phyloP scores from a whole-genome alignment of 2,329 filamentous ascomycete genomes.

The Sphaerulina musiva region DNA sequence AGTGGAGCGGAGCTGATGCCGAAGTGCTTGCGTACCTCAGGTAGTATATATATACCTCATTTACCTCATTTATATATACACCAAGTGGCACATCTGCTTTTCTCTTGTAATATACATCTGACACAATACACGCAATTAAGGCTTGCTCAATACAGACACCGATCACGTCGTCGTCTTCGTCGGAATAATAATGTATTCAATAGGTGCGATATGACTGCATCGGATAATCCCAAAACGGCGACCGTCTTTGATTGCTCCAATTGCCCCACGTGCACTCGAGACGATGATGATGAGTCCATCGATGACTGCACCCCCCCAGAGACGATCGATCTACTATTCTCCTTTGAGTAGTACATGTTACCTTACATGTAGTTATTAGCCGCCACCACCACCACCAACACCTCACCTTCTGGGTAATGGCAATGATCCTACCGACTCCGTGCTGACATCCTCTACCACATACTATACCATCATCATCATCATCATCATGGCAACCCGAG shows the following conservation, averaged over 20 bases:
- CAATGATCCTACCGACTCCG: slow-evolving; percentile 14
- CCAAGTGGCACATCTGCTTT: background rate
- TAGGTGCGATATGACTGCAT: no score
- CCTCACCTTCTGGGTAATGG: background rate
- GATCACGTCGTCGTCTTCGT: no score
- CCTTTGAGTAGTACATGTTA: background rate
- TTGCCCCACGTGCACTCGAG: background rate
- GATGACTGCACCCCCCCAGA: background rate
- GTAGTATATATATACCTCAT: background rate
- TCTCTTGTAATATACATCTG: no score
- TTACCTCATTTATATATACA: background rate
- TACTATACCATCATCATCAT: no score
- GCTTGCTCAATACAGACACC: no score
- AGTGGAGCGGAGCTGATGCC: background rate
- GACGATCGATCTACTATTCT: background rate
- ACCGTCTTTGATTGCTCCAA: background rate
- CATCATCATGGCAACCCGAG: slow-evolving; percentile 29
- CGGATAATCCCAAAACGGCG: no score
- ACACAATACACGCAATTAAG: no score
- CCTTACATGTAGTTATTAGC: background rate
- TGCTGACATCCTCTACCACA: slow-evolving; percentile 5
- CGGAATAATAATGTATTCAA: no score
- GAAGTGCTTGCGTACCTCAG: background rate
- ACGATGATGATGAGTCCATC: background rate
- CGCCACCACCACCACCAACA: background rate